Conservation (phyloP, 768 basidiomycete genomes). For the Paxillus involutus region DNA sequence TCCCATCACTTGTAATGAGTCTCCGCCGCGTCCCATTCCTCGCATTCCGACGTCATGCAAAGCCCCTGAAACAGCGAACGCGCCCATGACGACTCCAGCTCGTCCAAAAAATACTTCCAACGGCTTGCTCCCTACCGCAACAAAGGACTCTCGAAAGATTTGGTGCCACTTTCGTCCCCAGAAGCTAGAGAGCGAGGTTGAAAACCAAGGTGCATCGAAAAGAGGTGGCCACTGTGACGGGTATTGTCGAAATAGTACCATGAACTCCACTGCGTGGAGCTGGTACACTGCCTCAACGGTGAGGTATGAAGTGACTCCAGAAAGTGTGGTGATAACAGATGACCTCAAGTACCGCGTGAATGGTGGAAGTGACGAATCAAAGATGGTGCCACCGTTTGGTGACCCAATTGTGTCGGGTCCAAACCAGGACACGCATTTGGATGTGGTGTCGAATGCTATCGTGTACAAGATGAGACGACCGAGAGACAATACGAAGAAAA, state of each 20-base stretch:
- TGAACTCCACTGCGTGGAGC: constrained; percentile 40
- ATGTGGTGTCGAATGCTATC: constrained; percentile 5
- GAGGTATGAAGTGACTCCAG: constrained; percentile 45
- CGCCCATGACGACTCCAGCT: constrained; percentile 50
- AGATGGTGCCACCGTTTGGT: constrained; percentile 36
- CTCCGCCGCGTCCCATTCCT: constrained; percentile 55
- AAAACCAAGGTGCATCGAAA: constrained; percentile 55
- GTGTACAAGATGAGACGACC: constrained; percentile 4
- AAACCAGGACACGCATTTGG: constrained; percentile 18
- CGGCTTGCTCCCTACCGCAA: constrained; percentile 49
- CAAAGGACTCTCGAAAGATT: constrained; percentile 56
- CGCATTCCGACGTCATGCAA: constrained; percentile 59
- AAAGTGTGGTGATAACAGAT: constrained; percentile 39
- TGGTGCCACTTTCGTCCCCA: constrained; percentile 75
- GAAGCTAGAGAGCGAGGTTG: constrained; percentile 59
- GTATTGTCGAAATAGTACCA: constrained; percentile 47
- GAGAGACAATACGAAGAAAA: constrained; percentile 17
- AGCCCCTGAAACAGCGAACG: constrained; percentile 59
- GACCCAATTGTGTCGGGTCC: constrained; percentile 40
- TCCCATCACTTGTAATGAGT: constrained; percentile 41
- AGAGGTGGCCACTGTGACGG: constrained; percentile 63
- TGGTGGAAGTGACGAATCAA: constrained; percentile 31
- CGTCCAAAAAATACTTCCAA: constrained; percentile 45
- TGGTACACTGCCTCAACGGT: constrained; percentile 46
- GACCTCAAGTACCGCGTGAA: constrained; percentile 43